Conservation (phyloP, 2,329 filamentous ascomycete genomes). For the Ceratocystis diversiconidia region DNA sequence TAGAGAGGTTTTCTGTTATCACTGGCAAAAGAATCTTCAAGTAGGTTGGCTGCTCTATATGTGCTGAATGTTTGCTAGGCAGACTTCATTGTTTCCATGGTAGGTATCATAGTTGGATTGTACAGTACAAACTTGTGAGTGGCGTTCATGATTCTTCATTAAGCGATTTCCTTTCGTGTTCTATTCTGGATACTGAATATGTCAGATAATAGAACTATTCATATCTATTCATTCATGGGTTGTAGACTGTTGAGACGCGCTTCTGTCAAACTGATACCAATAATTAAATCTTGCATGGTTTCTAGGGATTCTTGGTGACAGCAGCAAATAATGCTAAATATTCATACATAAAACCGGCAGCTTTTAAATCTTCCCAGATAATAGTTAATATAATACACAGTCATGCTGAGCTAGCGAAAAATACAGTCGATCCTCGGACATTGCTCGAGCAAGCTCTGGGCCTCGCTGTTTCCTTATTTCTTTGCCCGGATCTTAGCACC, state of each 20-base stretch:
- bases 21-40: constrained; percentile 41
- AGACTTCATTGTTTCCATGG: neutral
- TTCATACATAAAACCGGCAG: constrained; percentile 3
- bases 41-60: constrained; percentile 21
- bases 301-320: neutral
- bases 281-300: neutral
- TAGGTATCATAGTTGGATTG: neutral
- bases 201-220: neutral
- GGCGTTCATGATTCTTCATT: neutral
- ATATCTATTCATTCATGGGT: neutral
- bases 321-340: neutral
- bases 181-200: neutral
- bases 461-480: constrained; percentile 7
- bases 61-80: neutral
- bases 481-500: constrained; percentile 25
- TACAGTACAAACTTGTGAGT: neutral
- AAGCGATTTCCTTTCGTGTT: neutral
- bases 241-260: neutral
- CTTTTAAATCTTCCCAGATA: neutral
- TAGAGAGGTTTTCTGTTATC: constrained; percentile 43
- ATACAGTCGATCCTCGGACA: neutral
- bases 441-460: neutral
- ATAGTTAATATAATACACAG: constrained; percentile 5
- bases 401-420: neutral
- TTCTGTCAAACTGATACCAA: neutral